A percentile compares a stretch with the other conserved stretches of the same genome.
Evolutionary conservation across 495 filamentous ascomycete species (phyloP).

Genomic region (Lophiostoma macrostomum): DNA sequence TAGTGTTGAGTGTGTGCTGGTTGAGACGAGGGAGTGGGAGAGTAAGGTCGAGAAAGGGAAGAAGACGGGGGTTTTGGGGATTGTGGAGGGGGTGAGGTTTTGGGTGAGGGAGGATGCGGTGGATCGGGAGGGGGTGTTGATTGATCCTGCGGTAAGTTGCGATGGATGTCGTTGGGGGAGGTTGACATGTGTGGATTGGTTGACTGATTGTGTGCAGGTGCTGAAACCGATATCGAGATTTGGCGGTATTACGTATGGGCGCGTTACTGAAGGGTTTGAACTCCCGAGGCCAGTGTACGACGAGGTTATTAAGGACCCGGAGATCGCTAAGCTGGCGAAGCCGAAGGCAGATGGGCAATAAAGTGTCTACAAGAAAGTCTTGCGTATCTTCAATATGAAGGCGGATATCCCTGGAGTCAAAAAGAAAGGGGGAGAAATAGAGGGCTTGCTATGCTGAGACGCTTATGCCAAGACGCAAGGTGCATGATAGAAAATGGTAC

Average conservation of each 20-base stretch:
- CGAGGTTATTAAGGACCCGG: constrained; percentile 46
- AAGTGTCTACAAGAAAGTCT: no score
- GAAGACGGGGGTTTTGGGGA: constrained; percentile 67
- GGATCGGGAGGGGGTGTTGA: constrained; percentile 65
- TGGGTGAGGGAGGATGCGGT: constrained; percentile 89
- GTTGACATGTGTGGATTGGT: not conserved
- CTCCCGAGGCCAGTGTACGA: constrained; percentile 68
- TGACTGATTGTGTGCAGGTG: constrained; percentile 26
- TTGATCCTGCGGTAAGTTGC: constrained; percentile 57
- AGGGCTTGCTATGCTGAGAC: no score
- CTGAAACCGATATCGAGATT: constrained; percentile 73
- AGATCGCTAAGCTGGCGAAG: constrained; percentile 44
- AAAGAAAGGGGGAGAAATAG: no score
- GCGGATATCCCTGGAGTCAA: no score
- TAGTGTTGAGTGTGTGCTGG: constrained; percentile 73
- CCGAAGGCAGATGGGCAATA: constrained; percentile 22
- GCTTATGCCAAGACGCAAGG: no score
- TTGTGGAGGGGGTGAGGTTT: constrained; percentile 83
- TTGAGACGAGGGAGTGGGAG: constrained; percentile 72
- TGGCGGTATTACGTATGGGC: constrained; percentile 80
- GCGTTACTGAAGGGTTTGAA: constrained; percentile 70
- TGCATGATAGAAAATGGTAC: no score
- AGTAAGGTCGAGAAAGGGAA: constrained; percentile 64
- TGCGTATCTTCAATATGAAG: no score
- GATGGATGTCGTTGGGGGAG: not conserved